phyloP scores from a whole-genome alignment of 805 yeast species.

The Peterozyma toletana region DNA sequence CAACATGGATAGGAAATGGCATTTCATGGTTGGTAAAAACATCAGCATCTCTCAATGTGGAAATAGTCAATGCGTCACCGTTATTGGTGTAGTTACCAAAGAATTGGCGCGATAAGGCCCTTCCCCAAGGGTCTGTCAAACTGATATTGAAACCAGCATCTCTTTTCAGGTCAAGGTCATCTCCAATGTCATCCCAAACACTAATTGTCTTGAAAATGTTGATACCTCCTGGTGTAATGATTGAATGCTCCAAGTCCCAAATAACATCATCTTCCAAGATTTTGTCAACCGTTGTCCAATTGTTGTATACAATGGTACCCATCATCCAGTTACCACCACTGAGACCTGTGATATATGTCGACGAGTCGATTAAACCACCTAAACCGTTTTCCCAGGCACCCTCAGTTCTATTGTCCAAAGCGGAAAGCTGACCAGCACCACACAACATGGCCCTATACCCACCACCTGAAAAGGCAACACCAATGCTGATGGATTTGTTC shows the following conservation, averaged over 20 bases:
- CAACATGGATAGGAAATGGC: slow-evolving; percentile 68
- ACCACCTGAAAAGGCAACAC: slow-evolving; percentile 72
- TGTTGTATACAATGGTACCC: slow-evolving; percentile 59
- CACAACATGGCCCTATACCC: slow-evolving; percentile 84
- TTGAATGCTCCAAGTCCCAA: slow-evolving; percentile 64
- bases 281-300: slow-evolving; percentile 64
- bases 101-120: slow-evolving; percentile 67
- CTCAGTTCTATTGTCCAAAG: slow-evolving; percentile 65
- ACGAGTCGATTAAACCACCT: slow-evolving; percentile 67
- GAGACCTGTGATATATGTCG: slow-evolving; percentile 68
- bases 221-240: slow-evolving; percentile 57
- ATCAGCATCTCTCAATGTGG: slow-evolving; percentile 51
- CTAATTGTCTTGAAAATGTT: slow-evolving; percentile 42
- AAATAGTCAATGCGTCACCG: slow-evolving; percentile 57
- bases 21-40: slow-evolving; percentile 53
- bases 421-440: slow-evolving; percentile 81
- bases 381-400: slow-evolving; percentile 45
- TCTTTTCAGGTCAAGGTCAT: slow-evolving; percentile 43
- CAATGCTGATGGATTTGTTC: slow-evolving; percentile 40
- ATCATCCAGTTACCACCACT: slow-evolving; percentile 86
- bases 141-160: slow-evolving; percentile 65
- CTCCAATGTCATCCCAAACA: slow-evolving; percentile 47
- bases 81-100: slow-evolving; percentile 53
- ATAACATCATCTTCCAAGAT: slow-evolving; percentile 43
- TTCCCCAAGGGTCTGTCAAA: slow-evolving; percentile 75